Percentiles rank a stretch among this genome's conserved stretches.
phyloP scores from a whole-genome alignment of 139 green algal species.

The Microglena sp. region DNA sequence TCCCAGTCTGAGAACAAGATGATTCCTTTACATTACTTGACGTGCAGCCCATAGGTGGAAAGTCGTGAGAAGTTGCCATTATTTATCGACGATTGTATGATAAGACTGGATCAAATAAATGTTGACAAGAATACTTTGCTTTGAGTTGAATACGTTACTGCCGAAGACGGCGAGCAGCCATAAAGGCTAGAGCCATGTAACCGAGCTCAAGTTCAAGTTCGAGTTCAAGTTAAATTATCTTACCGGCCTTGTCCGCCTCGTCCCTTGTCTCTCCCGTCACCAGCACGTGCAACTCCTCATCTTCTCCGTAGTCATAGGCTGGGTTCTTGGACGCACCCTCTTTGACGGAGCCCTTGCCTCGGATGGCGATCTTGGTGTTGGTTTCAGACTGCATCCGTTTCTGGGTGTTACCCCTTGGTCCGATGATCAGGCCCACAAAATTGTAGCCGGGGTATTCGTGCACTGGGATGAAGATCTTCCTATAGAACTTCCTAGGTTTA shows the following conservation, averaged over 20 bases:
- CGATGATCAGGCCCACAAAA: conserved; percentile 99
- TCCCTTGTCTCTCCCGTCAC: conserved; percentile 85
- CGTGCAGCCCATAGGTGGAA: no score
- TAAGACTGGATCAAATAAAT: no score
- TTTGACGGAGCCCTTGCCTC: conserved; percentile 40
- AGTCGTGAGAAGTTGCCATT: no score
- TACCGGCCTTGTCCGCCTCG: conserved; percentile 28
- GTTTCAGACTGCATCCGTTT: conserved; percentile 95
- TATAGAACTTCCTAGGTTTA: conserved; percentile 40
- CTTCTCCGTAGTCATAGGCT: conserved; percentile 85
- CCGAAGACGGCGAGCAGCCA: no score
- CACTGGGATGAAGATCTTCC: conserved; percentile 11
- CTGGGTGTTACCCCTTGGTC: conserved; percentile 92
- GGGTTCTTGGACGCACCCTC: conserved; percentile 47
- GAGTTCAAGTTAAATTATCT: no score
- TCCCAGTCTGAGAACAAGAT: no score
- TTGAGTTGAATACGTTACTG: no score
- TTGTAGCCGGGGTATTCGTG: conserved; percentile 91
- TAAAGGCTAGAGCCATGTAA: no score
- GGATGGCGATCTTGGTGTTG: conserved; percentile 93
- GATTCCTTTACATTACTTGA: no score
- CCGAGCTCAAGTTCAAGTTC: no score
- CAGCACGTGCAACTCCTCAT: conserved; percentile 96
- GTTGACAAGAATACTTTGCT: no score
- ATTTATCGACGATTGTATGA: no score